phyloP scores from a whole-genome alignment of 2,329 filamentous ascomycete genomes.

The Pseudogymnoascus verrucosus region DNA sequence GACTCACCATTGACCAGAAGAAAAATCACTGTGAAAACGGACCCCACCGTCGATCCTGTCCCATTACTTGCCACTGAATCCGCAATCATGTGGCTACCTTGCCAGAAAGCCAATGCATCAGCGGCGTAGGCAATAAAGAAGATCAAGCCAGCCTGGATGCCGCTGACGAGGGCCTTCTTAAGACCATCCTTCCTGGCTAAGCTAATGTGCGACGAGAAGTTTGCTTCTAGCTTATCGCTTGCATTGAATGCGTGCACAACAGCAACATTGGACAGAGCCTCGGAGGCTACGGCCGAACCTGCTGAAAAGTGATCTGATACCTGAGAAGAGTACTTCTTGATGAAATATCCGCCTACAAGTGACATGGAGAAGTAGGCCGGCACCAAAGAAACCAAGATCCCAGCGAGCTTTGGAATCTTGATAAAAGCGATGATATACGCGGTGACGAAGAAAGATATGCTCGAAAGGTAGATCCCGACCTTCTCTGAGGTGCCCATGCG shows the following conservation, averaged over 20 bases:
- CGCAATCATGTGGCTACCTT: constrained; percentile 41
- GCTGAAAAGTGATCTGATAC: constrained; percentile 38
- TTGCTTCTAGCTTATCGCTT: constrained; percentile 35
- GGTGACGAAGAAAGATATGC: constrained; percentile 48
- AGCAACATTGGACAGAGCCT: constrained; percentile 41
- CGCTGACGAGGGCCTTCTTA: constrained; percentile 42
- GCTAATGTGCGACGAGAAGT: constrained; percentile 38
- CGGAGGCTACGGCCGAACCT: constrained; percentile 44
- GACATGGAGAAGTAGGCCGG: constrained; percentile 39
- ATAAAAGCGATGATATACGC: constrained; percentile 52
- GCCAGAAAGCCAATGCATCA: constrained; percentile 52
- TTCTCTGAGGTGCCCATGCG: constrained; percentile 53
- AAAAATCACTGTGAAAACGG: constrained; percentile 41
- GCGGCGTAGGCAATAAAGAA: constrained; percentile 52
- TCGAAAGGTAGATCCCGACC: constrained; percentile 48
- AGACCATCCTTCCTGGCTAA: constrained; percentile 36
- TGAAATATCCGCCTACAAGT: constrained; percentile 38
- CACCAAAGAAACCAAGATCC: constrained; percentile 43
- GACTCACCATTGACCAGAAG: constrained; percentile 36
- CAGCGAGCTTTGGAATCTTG: constrained; percentile 46
- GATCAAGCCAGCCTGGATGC: constrained; percentile 42
- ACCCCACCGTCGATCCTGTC: constrained; percentile 29
- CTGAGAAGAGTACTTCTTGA: constrained; percentile 34
- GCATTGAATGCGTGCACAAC: constrained; percentile 48
- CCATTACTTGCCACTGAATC: constrained; percentile 30